A percentile compares a stretch with the other conserved stretches of the same genome.
phyloP scores from a whole-genome alignment of 2,329 filamentous ascomycete genomes.

The Fusarium keratoplasticum region DNA sequence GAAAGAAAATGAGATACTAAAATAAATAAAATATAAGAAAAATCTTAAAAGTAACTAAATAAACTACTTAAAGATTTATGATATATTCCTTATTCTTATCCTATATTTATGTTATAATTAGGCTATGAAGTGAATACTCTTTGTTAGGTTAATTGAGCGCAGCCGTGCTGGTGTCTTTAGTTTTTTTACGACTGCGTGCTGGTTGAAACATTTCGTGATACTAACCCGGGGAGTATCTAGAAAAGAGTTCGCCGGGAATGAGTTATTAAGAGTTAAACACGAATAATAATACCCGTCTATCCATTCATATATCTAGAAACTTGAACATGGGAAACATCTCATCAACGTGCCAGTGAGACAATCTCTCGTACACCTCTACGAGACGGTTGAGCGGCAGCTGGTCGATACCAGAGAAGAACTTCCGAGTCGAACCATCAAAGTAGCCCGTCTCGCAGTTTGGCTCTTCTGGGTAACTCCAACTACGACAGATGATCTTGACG shows the following conservation, averaged over 20 bases:
- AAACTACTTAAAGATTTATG: too few relatives aligned
- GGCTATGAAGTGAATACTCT: too few relatives aligned
- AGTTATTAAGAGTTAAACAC: too few relatives aligned
- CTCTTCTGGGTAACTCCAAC: background rate
- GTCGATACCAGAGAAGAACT: background rate
- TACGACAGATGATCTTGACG: conserved; percentile 8
- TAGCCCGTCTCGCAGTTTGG: background rate
- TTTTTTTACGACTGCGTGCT: too few relatives aligned
- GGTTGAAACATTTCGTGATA: background rate
- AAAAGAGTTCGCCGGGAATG: background rate
- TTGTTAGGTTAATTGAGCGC: too few relatives aligned
- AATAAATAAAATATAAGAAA: too few relatives aligned
- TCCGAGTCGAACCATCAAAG: background rate
- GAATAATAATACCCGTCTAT: too few relatives aligned
- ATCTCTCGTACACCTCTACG: background rate
- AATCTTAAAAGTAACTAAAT: too few relatives aligned
- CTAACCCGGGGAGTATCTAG: background rate
- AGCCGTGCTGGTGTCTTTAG: too few relatives aligned
- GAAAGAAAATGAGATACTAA: too few relatives aligned
- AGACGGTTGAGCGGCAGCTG: background rate
- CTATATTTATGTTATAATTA: too few relatives aligned
- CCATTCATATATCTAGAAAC: background rate
- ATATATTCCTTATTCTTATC: too few relatives aligned
- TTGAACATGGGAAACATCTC: background rate
- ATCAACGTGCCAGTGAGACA: background rate